Percentiles rank a stretch among this genome's conserved stretches.
These are phyloP conservation scores for Kernera saxatilis DNA, from an alignment of 345 rosid species.

Conservation along the genomic window DNA sequence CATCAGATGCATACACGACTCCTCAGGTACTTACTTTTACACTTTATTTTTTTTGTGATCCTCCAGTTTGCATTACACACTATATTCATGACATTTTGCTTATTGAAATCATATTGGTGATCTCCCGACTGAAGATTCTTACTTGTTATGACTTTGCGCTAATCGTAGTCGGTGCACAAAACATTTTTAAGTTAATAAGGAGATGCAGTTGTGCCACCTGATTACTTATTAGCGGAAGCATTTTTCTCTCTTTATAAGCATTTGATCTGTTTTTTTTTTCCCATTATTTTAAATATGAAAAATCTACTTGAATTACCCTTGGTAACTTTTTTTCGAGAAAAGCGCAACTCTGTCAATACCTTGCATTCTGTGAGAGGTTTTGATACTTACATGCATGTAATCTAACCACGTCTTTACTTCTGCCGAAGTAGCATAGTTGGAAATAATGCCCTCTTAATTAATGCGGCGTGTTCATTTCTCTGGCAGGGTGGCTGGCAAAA, in stretches of 20 bases:
- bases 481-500: slow-evolving; percentile 52
- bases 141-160: neutral
- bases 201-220: neutral
- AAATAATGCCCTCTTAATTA: neutral
- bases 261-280: neutral
- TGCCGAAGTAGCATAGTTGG: neutral
- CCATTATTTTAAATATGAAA: neutral
- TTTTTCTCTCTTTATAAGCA: neutral
- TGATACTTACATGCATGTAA: neutral
- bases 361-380: neutral
- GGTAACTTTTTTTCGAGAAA: neutral
- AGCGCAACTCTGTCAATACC: neutral
- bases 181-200: neutral
- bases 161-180: neutral
- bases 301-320: neutral
- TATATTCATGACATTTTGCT: neutral
- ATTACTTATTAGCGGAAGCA: neutral
- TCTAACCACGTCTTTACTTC: neutral
- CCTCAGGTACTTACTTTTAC: slow-evolving; percentile 42
- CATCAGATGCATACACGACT: slow-evolving; percentile 40
- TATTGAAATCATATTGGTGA: neutral
- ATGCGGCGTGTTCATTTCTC: neutral
- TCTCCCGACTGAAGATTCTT: neutral
- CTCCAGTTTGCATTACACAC: neutral
- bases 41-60: neutral